phyloP scores from a whole-genome alignment of 1,284 basidiomycete genomes.

The Golubevia sp. region DNA sequence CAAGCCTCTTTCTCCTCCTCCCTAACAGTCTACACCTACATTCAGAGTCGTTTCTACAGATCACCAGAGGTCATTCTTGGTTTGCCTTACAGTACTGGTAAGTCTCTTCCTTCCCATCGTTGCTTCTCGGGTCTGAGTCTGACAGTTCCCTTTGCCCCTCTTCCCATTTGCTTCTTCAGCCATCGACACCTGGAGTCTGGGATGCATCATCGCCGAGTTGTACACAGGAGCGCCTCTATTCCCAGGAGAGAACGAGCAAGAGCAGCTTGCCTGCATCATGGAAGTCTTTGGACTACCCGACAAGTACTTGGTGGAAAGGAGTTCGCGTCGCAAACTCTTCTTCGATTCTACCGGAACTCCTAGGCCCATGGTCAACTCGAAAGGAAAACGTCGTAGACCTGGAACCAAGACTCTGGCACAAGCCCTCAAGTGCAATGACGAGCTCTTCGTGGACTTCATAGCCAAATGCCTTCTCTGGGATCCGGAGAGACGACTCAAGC shows the following conservation, averaged over 20 bases:
- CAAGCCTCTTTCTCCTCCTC: neutral
- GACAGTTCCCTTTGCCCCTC: neutral
- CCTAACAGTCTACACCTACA: conserved; percentile 86
- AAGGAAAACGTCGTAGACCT: conserved; percentile 87
- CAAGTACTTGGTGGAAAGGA: conserved; percentile 89
- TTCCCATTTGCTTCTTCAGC: conserved; percentile 61
- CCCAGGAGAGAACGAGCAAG: conserved; percentile 98
- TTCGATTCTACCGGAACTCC: conserved; percentile 94
- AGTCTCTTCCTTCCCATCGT: neutral
- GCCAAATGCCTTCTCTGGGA: conserved; percentile 97
- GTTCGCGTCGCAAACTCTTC: conserved; percentile 90
- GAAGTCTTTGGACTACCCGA: conserved; percentile 96
- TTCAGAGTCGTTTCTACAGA: conserved; percentile 94
- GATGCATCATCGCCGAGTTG: conserved; percentile 94
- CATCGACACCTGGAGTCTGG: conserved; percentile 97
- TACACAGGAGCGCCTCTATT: conserved; percentile 99
- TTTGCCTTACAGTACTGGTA: conserved; percentile 51
- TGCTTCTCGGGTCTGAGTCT: no score
- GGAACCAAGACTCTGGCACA: conserved; percentile 85
- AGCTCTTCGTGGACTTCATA: conserved; percentile 71
- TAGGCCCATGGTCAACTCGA: conserved; percentile 91
- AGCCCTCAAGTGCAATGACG: conserved; percentile 83
- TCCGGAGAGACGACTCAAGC: conserved; percentile 92
- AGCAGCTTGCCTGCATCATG: conserved; percentile 99
- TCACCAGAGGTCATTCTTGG: conserved; percentile 73